phyloP scores from a whole-genome alignment of 345 rosid species.

The Hypericum perforatum region DNA sequence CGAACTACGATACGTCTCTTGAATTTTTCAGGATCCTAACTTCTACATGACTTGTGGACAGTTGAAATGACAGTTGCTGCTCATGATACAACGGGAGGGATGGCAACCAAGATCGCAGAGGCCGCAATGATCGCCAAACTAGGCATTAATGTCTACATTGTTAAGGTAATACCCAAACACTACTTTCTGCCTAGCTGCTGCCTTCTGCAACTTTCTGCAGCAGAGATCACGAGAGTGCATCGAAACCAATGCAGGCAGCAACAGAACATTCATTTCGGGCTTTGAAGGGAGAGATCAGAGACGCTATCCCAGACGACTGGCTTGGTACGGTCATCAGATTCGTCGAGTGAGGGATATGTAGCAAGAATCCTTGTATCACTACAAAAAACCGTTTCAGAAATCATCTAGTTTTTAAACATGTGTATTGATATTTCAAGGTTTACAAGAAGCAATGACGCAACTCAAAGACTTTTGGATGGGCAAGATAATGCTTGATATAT shows the following conservation, averaged over 20 bases:
- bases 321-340: constrained; percentile 37
- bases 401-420: too few relatives aligned
- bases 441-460: too few relatives aligned
- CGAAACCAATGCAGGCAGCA: constrained; percentile 41
- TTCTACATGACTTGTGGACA: constrained; percentile 12
- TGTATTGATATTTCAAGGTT: too few relatives aligned
- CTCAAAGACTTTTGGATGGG: too few relatives aligned
- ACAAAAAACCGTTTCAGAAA: too few relatives aligned
- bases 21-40: too few relatives aligned
- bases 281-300: constrained; percentile 45
- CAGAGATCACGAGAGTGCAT: not conserved
- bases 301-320: constrained; percentile 56
- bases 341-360: not conserved
- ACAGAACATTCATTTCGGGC: constrained; percentile 65
- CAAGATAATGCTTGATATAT: too few relatives aligned
- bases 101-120: constrained; percentile 78
- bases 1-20: too few relatives aligned
- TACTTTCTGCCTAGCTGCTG: not conserved
- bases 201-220: not conserved
- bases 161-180: constrained; percentile 35
- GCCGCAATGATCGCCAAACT: constrained; percentile 88
- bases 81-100: constrained; percentile 94
- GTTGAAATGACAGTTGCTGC: constrained; percentile 74
- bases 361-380: too few relatives aligned
- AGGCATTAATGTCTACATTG: constrained; percentile 82